Conservation (phyloP, 139 green algal species). For the Trebouxia sp. region DNA sequence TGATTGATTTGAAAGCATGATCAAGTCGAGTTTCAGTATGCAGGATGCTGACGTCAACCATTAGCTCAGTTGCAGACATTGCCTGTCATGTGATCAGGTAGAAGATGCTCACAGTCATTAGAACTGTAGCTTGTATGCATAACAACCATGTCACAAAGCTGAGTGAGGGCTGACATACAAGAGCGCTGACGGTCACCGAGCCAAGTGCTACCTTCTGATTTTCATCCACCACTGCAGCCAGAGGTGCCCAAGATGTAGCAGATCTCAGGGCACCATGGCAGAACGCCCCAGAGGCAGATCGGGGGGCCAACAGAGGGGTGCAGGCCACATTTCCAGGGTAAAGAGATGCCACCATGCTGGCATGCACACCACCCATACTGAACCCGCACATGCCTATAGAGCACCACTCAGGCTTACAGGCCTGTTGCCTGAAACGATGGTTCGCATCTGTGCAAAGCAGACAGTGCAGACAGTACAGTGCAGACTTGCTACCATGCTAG, state of each 20-base stretch:
- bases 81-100: not conserved
- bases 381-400: constrained; percentile 71
- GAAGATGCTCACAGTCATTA: not conserved
- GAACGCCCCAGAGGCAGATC: constrained; percentile 76
- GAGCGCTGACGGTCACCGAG: too few species aligned
- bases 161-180: too few species aligned
- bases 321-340: constrained; percentile 66
- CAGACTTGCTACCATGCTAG: constrained; percentile 77
- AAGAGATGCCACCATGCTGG: constrained; percentile 77
- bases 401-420: too few species aligned
- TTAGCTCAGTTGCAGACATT: not conserved
- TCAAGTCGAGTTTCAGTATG: too few species aligned
- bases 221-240: constrained; percentile 37
- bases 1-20: too few species aligned
- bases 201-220: constrained; percentile 13
- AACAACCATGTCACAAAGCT: not conserved
- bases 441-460: too few species aligned
- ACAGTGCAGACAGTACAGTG: too few species aligned
- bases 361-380: constrained; percentile 90
- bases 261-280: constrained; percentile 72
- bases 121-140: not conserved
- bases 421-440: too few species aligned
- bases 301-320: constrained; percentile 74
- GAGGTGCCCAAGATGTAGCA: constrained; percentile 53
- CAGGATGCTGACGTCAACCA: too few species aligned